These are phyloP conservation scores for Pseudogymnoascus sp. DNA, from an alignment of 2,329 filamentous ascomycete species.

Conservation along the genomic window DNA sequence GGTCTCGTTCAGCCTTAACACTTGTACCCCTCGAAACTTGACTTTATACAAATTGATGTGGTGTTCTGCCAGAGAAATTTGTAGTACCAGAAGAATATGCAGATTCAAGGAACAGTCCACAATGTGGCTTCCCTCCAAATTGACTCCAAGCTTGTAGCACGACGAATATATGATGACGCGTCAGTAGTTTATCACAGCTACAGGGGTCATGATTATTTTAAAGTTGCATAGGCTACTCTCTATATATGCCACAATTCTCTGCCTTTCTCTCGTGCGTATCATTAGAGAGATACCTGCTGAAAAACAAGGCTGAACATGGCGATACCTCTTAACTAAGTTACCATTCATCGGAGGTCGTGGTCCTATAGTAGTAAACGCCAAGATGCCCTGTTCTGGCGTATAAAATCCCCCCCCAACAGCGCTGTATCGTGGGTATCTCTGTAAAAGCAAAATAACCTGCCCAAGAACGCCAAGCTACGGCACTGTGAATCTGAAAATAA, in stretches of 20 bases:
- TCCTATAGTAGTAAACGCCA: background rate
- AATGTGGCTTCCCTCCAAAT: background rate
- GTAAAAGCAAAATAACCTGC: slow-evolving; percentile 1
- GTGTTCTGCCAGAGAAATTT: background rate
- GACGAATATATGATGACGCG: background rate
- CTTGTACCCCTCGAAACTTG: background rate
- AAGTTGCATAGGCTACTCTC: background rate
- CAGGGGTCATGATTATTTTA: background rate
- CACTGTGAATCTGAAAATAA: background rate
- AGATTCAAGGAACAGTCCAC: background rate
- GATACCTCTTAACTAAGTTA: background rate
- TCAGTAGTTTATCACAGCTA: background rate
- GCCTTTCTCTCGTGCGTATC: background rate
- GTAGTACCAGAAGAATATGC: background rate
- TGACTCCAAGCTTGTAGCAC: background rate
- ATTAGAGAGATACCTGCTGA: background rate
- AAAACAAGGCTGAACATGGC: background rate
- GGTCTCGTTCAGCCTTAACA: background rate
- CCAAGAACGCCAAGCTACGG: background rate
- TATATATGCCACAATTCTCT: background rate
- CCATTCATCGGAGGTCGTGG: background rate
- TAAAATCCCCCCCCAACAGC: background rate
- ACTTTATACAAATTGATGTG: background rate
- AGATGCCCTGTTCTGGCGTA: background rate
- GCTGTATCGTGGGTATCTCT: background rate